A percentile compares a stretch with the other conserved stretches of the same genome.
These are phyloP conservation scores for Alternaria infectoria DNA, from an alignment of 2,329 filamentous ascomycete genomes.

Conservation along the genomic window DNA sequence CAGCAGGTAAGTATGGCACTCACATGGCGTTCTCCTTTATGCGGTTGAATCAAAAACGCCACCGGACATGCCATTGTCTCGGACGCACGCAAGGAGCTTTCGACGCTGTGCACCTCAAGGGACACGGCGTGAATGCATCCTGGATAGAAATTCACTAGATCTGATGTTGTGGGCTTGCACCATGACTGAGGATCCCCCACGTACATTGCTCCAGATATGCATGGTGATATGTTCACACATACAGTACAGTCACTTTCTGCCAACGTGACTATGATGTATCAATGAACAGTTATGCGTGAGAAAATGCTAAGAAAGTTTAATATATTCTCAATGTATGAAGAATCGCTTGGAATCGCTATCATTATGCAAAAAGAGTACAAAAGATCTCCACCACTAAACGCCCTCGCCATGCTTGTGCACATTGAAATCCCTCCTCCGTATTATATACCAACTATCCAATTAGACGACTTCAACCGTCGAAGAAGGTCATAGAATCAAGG, in stretches of 20 bases:
- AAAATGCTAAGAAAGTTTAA: not conserved
- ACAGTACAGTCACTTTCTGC: no score
- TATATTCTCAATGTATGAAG: not conserved
- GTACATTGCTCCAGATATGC: not conserved
- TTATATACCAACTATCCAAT: not conserved
- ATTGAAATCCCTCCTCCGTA: not conserved
- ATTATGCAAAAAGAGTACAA: not conserved
- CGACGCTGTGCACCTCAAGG: conserved; percentile 18
- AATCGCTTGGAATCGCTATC: conserved; percentile 1
- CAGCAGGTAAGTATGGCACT: conserved; percentile 21
- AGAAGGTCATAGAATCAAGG: conserved; percentile 23
- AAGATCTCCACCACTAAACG: not conserved
- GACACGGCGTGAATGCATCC: conserved; percentile 19
- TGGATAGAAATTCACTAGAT: conserved; percentile 43
- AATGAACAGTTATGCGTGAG: not conserved
- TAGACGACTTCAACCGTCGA: not conserved
- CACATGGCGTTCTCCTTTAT: conserved; percentile 23
- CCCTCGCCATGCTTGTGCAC: not conserved
- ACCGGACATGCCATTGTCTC: conserved; percentile 22
- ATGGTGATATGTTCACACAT: not conserved
- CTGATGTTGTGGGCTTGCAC: conserved; percentile 20
- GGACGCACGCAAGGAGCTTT: conserved; percentile 24
- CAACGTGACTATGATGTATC: not conserved
- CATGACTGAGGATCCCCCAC: conserved; percentile 34
- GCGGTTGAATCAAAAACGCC: conserved; percentile 16